phyloP scores from a whole-genome alignment of 2,329 filamentous ascomycete species.

The Colletotrichum lini region DNA sequence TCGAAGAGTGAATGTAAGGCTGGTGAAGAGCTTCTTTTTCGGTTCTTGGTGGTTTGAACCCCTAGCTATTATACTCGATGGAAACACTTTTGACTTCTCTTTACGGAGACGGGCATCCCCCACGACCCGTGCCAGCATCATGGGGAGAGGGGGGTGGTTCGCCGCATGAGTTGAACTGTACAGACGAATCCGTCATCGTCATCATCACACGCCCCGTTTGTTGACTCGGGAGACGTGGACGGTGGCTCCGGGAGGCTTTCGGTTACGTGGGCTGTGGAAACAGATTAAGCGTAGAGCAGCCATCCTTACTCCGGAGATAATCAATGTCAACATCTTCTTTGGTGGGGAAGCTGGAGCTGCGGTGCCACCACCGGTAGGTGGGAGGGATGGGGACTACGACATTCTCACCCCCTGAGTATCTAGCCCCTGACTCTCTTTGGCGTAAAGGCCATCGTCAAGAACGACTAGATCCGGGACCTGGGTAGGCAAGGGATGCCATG shows the following conservation, averaged over 20 bases:
- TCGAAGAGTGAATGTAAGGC: conserved; percentile 27
- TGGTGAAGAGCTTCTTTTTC: conserved; percentile 13
- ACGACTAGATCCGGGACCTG: conserved; percentile 8
- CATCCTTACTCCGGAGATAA: not conserved
- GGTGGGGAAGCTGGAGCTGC: conserved; percentile 4
- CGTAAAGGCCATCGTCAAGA: not conserved
- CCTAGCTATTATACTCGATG: conserved; percentile 28
- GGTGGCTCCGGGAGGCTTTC: conserved; percentile 19
- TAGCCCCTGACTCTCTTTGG: conserved; percentile 4
- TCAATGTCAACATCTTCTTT: conserved; percentile 10
- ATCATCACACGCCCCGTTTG: conserved; percentile 21
- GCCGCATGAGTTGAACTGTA: conserved; percentile 15
- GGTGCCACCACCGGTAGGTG: not conserved
- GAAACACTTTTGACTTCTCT: not conserved
- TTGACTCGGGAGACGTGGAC: conserved; percentile 22
- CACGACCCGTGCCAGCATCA: conserved; percentile 17
- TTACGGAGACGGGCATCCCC: not conserved
- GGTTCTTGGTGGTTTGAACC: not conserved
- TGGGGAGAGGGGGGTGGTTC: conserved; percentile 1
- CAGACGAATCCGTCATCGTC: conserved; percentile 5
- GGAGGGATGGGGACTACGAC: conserved; percentile 10
- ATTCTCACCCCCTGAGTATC: not conserved
- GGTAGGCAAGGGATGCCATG: conserved; percentile 2
- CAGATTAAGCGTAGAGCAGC: not conserved
- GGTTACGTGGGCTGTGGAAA: conserved; percentile 24